Base-by-base conservation (phyloP, 805 yeast species). In the Yarrowia phangngaensis region DNA sequence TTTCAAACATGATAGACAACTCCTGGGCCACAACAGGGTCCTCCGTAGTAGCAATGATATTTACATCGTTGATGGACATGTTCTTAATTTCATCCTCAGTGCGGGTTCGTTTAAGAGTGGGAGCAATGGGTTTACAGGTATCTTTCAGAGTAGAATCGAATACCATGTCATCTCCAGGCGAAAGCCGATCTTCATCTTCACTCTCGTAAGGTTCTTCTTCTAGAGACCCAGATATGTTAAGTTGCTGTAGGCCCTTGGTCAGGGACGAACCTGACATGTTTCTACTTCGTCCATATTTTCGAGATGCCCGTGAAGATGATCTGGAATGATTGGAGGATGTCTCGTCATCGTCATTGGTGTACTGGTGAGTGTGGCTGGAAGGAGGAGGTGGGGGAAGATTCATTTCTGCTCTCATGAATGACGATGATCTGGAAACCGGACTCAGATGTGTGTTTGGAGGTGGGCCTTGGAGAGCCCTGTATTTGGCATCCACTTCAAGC, bases 401-500 rank as follows among this genome's bases (percentile, higher is more conserved):
- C 52, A 51, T 54, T 24, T 51, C 57, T 8, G 53, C 55, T 12
- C 38, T 24, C 22, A 30, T 27, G 36, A 33, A 46, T 9, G 50
- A 53, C 14, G 51, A 47, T 36, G 47, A 45, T 31, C 38, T 34
- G 29, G 43, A 24, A 3, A 45, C 41, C 9, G 34, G 30, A 11
- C 33, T 27, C 20, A 32, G 8, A n/a, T 43, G 35, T 2, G 49
- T 30, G 24, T 48, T 22, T 8, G 45, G 51, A 26, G 15, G 45
- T 41, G 38, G 31, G 43, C 32, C 28, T 12, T 55, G 53, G 14
- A 59, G 48, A 4, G 87, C 84, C 52, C 73, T 70, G 27, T 77
- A 61, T 58, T 82, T 82, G 56, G 84, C 78, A 54, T 81, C 86
- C 52, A 80, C 80, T 46, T 79, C 87, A 57, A 73, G 74, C 56